phyloP scores from a whole-genome alignment of 1,284 basidiomycete genomes.

The Wallemia ichthyophaga region DNA sequence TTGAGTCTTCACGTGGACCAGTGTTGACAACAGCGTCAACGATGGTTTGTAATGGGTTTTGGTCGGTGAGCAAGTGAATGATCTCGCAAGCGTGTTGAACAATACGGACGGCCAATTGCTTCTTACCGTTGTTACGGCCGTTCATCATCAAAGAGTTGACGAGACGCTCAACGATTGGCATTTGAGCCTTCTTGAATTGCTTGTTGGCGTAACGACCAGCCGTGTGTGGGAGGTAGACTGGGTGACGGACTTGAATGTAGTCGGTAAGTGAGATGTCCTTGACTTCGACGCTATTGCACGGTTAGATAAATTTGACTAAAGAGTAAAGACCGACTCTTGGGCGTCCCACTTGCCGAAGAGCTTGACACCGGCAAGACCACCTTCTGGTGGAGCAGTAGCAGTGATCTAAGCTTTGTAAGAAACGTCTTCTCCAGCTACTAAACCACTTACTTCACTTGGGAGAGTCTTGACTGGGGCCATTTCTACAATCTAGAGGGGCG shows the following conservation, averaged over 20 bases:
- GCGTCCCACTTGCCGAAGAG: constrained; percentile 93
- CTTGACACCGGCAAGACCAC: constrained; percentile 25
- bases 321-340: constrained; percentile 42
- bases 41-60: constrained; percentile 94
- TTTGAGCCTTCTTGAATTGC: constrained; percentile 99
- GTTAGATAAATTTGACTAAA: constrained; percentile 12
- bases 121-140: constrained; percentile 99
- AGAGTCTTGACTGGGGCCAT: constrained; percentile 1
- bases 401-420: background rate
- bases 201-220: constrained; percentile 98
- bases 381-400: constrained; percentile 1
- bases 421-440: background rate
- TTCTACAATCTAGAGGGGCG: background rate
- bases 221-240: constrained; percentile 92
- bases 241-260: constrained; percentile 97
- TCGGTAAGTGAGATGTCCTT: constrained; percentile 97
- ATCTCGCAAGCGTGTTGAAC: constrained; percentile 99
- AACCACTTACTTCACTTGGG: background rate
- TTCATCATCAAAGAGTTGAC: constrained; percentile 99
- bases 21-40: constrained; percentile 99
- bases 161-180: constrained; percentile 98
- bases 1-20: constrained; percentile 97
- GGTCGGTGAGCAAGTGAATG: constrained; percentile 98
- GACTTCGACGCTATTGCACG: constrained; percentile 51
- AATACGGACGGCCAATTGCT: constrained; percentile 95